A percentile compares a stretch with the other conserved stretches of the same genome.
Conservation (phyloP, 768 basidiomycete species). For the Rhizopogon roseolus region DNA sequence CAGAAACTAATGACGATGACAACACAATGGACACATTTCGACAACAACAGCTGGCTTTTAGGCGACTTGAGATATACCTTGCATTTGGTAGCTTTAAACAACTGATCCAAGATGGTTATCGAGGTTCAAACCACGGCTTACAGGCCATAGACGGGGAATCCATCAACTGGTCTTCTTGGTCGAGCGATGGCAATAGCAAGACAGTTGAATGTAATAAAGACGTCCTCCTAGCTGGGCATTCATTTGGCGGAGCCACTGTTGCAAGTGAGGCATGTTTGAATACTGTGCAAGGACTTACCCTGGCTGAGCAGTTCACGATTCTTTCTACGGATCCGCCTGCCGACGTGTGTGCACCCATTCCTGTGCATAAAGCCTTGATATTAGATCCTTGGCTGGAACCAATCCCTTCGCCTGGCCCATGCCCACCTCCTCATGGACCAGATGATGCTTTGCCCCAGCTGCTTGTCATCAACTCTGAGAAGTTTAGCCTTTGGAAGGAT, state of each 20-base stretch:
- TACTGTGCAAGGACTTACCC: neutral
- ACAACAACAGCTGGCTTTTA: conserved; percentile 63
- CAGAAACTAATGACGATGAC: conserved; percentile 10
- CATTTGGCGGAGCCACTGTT: conserved; percentile 52
- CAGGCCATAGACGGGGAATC: conserved; percentile 31
- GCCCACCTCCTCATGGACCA: conserved; percentile 11
- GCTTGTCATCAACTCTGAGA: conserved; percentile 72
- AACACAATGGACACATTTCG: conserved; percentile 46
- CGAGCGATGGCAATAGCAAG: conserved; percentile 11
- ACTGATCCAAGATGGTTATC: conserved; percentile 38
- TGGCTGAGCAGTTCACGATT: conserved; percentile 42
- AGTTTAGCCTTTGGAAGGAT: conserved; percentile 73
- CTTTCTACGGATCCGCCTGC: conserved; percentile 45
- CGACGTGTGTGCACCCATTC: conserved; percentile 37
- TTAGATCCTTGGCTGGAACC: conserved; percentile 89
- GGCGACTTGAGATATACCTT: conserved; percentile 65
- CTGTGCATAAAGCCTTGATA: conserved; percentile 52
- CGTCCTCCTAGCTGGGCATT: conserved; percentile 45
- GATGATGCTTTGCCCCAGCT: conserved; percentile 30
- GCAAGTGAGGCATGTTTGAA: conserved; percentile 25
- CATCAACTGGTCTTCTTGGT: conserved; percentile 41
- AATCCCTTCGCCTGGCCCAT: conserved; percentile 52
- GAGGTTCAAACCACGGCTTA: conserved; percentile 22
- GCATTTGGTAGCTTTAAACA: conserved; percentile 52
- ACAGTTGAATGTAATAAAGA: conserved; percentile 29